Conservation (phyloP, 1,284 basidiomycete species). For the Stygiomarasmius scandens region DNA sequence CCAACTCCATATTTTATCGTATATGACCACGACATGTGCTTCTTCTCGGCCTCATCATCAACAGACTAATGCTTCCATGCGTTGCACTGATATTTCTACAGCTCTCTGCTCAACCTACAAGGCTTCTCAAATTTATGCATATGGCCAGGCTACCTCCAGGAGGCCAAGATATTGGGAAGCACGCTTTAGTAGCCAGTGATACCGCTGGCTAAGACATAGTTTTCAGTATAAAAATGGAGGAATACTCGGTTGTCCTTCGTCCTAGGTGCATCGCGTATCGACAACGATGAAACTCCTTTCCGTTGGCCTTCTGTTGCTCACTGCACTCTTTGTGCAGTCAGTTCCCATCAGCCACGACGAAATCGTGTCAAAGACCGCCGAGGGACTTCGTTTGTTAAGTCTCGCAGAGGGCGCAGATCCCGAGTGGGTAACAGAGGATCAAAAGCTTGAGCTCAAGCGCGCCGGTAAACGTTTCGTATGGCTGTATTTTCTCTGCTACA, state of each 20-base stretch:
- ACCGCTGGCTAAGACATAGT: too few species aligned
- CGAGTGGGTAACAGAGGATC: constrained; percentile 52
- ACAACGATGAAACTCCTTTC: constrained; percentile 1
- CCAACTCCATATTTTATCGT: too few species aligned
- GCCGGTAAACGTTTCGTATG: constrained; percentile 37
- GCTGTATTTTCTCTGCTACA: neutral
- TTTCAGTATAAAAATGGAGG: neutral
- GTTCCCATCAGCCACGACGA: constrained; percentile 35
- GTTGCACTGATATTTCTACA: too few species aligned
- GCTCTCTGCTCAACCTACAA: too few species aligned
- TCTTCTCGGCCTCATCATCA: too few species aligned
- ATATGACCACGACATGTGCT: too few species aligned
- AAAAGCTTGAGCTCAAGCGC: constrained; percentile 37
- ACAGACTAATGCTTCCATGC: too few species aligned
- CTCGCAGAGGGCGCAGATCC: constrained; percentile 44
- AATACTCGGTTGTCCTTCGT: neutral
- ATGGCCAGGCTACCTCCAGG: too few species aligned
- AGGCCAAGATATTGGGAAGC: too few species aligned
- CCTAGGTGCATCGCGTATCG: neutral
- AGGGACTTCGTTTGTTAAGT: constrained; percentile 52
- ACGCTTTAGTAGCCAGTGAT: too few species aligned
- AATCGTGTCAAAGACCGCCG: constrained; percentile 35
- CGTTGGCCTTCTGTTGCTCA: constrained; percentile 1
- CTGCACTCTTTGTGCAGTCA: constrained; percentile 16
- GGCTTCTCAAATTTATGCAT: too few species aligned